Base-by-base conservation (phyloP, 2,329 filamentous ascomycete species). In the Paecilomyces formosus region DNA sequence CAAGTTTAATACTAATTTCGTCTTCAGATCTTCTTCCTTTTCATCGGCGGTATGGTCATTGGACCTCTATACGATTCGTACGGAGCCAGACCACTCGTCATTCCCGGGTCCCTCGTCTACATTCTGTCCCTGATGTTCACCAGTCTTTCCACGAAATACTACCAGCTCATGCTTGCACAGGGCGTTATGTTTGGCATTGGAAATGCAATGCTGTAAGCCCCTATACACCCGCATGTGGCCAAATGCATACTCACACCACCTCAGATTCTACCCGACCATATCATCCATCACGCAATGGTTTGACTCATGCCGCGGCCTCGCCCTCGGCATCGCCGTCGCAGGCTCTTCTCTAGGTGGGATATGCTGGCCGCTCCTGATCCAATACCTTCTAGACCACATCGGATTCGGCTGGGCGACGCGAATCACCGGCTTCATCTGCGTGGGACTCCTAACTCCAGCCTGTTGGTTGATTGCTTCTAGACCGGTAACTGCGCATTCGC, bases 71-170 rank as follows among this genome's bases (percentile, higher is more conserved):
- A 31, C 53, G 53, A 54, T 21, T 30, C 24, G 18, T 54, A 54
- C 12, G 53, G 53, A 24, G 22, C 53, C 15, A 31, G 24, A 4
- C 28, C 24, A 28, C 24, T 54, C n/a, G 26, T 35, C 15, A 31
- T 54, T 28, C 53, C 53, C 30, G 53, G 53, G 11, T 30, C 53
- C 6, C 53, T 54, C 15, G 30, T 54, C 28, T 54, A 31, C 31
- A 26, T 54, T 15, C 53, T 58, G 21, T 49, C 53, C 15, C n/a
- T 58, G 15, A 61, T 63, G 57, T 55, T 63, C 55, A 63, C 60
- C 55, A 61, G 59, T 39, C 24, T 63, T 7, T 56, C 50, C 12
- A 63, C 52, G 3, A 58, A 57, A 22, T 63, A 63, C 54, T 63
- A 57, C n/a, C 61, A 63, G 51, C 24, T 58, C 21, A 22, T 58